A percentile compares a stretch with the other conserved stretches of the same genome.
Evolutionary conservation across 2,329 filamentous ascomycete genomes (phyloP).

Genomic region (Alternaria solani): DNA sequence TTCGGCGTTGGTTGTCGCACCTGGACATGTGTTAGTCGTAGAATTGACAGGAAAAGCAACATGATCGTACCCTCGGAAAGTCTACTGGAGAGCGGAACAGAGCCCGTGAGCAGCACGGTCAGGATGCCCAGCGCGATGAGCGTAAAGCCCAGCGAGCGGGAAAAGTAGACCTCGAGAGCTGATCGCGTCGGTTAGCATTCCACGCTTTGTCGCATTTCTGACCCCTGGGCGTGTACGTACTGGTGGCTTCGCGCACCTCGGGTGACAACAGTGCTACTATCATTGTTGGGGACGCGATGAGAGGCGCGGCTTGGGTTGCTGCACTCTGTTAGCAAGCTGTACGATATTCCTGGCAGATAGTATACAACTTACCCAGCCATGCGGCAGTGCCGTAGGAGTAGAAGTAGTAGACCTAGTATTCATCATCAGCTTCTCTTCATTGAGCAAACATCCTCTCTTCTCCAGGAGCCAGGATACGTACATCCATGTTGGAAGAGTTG

Average conservation of each 20-base stretch:
- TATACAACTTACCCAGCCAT: conserved; percentile 47
- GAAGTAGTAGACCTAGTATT: conserved; percentile 52
- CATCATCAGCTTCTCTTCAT: conserved; percentile 22
- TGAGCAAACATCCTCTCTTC: neutral
- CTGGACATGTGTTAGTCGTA: conserved; percentile 20
- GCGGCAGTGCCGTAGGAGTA: conserved; percentile 56
- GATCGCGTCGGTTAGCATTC: conserved; percentile 4
- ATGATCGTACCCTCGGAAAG: conserved; percentile 42
- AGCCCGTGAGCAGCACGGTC: conserved; percentile 73
- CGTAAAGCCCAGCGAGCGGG: conserved; percentile 72
- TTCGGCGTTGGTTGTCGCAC: conserved; percentile 45
- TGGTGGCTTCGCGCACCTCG: conserved; percentile 63
- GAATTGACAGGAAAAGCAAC: neutral
- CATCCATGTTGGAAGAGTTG: conserved; percentile 12
- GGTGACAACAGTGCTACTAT: conserved; percentile 67
- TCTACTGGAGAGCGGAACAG: conserved; percentile 69
- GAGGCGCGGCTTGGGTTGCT: conserved; percentile 58
- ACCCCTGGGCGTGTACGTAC: conserved; percentile 50
- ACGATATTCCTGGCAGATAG: too few species aligned
- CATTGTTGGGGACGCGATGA: conserved; percentile 68
- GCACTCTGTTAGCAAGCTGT: conserved; percentile 16
- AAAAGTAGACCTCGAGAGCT: conserved; percentile 77
- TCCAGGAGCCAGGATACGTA: neutral
- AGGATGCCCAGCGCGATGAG: conserved; percentile 71
- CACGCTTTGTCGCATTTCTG: neutral